Evolutionary conservation across 495 filamentous ascomycete genomes (phyloP).

Genomic region (Neurospora discreta): DNA sequence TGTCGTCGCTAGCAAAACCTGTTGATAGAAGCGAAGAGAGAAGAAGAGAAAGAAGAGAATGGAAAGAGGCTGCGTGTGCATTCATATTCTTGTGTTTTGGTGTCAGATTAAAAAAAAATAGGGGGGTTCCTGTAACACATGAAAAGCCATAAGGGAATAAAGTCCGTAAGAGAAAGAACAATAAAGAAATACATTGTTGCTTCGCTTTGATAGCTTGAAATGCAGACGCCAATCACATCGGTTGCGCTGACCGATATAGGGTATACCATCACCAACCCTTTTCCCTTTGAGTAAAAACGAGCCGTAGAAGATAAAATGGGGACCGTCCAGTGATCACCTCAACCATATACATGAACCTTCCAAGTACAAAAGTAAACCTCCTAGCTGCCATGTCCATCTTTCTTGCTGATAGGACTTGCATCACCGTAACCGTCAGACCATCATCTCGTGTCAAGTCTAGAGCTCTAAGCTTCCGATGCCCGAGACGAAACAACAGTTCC

Average conservation of each 20-base stretch:
- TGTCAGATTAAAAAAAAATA: background rate
- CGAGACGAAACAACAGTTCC: background rate
- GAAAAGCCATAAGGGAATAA: background rate
- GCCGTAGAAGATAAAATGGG: background rate
- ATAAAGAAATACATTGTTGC: background rate
- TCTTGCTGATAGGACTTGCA: background rate
- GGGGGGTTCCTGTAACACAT: background rate
- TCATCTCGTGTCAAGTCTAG: background rate
- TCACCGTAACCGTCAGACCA: background rate
- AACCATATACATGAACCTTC: background rate
- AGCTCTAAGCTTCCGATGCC: background rate
- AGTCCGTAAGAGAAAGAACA: background rate
- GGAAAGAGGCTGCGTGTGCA: background rate
- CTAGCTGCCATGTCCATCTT: background rate
- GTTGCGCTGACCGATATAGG: background rate
- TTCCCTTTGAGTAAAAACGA: background rate
- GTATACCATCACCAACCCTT: background rate
- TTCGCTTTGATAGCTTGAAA: background rate
- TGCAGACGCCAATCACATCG: background rate
- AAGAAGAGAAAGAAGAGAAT: background rate
- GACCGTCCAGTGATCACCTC: background rate
- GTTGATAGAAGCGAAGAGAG: background rate
- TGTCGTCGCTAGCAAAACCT: background rate
- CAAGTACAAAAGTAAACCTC: background rate
- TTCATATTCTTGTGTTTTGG: background rate